Evolutionary conservation across 192 early-diverging fungal genomes (phyloP).

Genomic region (Chytriomyces sp.): DNA sequence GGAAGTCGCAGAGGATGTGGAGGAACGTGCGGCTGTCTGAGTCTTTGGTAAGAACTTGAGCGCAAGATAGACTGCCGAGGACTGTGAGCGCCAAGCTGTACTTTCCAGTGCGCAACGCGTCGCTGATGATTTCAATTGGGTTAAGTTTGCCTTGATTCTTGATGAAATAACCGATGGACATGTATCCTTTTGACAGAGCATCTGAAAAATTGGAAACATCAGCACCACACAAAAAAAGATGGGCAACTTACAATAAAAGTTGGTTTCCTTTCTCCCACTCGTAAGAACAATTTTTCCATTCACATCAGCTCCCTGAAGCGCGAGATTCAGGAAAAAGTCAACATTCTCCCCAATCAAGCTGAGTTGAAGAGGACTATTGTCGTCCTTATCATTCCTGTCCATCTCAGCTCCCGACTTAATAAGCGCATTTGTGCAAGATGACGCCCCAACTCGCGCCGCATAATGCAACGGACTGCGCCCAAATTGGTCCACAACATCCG

Average conservation of each 20-base stretch:
- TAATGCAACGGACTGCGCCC: slow-evolving; percentile 63
- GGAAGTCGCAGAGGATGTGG: slow-evolving; percentile 52
- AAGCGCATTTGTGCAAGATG: slow-evolving; percentile 52
- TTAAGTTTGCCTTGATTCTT: slow-evolving; percentile 47
- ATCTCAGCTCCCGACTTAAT: slow-evolving; percentile 36
- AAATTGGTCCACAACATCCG: slow-evolving; percentile 52
- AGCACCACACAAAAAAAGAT: not conserved
- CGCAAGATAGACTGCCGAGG: slow-evolving; percentile 33
- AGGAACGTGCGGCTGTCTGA: slow-evolving; percentile 38
- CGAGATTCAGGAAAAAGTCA: slow-evolving; percentile 57
- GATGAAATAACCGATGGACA: slow-evolving; percentile 57
- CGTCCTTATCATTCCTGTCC: slow-evolving; percentile 39
- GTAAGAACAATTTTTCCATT: slow-evolving; percentile 35
- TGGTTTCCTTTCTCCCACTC: slow-evolving; percentile 33
- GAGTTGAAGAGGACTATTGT: slow-evolving; percentile 56
- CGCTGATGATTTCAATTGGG: slow-evolving; percentile 42
- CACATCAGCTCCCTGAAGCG: slow-evolving; percentile 44
- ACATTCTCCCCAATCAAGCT: slow-evolving; percentile 48
- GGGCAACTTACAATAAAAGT: not conserved
- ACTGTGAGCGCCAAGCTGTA: slow-evolving; percentile 55
- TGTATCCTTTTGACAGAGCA: slow-evolving; percentile 47
- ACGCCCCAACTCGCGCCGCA: slow-evolving; percentile 57
- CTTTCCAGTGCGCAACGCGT: slow-evolving; percentile 49
- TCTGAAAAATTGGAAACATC: slow-evolving; percentile 40
- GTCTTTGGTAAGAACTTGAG: slow-evolving; percentile 1